These are phyloP conservation scores for Trypanosoma mega DNA, from an alignment of 208 protist species.

Conservation along the genomic window DNA sequence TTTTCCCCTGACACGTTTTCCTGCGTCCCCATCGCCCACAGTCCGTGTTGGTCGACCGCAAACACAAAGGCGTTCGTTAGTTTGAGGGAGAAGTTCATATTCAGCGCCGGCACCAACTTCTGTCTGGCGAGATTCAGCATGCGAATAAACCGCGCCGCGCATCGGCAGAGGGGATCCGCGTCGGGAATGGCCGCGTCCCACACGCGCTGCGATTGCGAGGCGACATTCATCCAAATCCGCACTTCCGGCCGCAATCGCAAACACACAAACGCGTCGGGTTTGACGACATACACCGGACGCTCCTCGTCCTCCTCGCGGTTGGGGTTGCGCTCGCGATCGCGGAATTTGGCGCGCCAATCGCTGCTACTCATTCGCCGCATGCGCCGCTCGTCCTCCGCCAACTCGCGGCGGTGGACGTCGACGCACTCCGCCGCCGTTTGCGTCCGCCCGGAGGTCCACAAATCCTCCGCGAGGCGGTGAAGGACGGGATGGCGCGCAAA, in stretches of 20 bases:
- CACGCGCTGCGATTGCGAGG: constrained; percentile 70
- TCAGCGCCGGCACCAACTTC: constrained; percentile 86
- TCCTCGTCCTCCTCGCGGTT: constrained; percentile 77
- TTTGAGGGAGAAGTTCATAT: constrained; percentile 89
- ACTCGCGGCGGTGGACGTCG: constrained; percentile 58
- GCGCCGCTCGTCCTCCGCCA: constrained; percentile 84
- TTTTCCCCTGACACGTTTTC: constrained; percentile 65
- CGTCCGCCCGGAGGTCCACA: constrained; percentile 76
- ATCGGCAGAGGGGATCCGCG: constrained; percentile 70
- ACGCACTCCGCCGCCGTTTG: constrained; percentile 74
- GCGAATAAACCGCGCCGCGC: constrained; percentile 65
- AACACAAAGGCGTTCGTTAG: constrained; percentile 88
- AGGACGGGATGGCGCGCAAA: constrained; percentile 79
- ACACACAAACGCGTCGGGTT: constrained; percentile 78
- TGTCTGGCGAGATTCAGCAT: constrained; percentile 84
- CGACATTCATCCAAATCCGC: constrained; percentile 70
- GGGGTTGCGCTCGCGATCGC: constrained; percentile 83
- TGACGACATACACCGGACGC: constrained; percentile 81
- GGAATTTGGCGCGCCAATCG: constrained; percentile 84
- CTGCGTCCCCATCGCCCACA: constrained; percentile 89
- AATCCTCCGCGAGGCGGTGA: constrained; percentile 76
- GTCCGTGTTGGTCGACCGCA: constrained; percentile 66
- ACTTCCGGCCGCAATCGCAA: constrained; percentile 73
- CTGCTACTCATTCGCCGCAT: constrained; percentile 90
- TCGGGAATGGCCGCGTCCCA: constrained; percentile 76